Conservation (phyloP, 345 rosid genomes). For the Moricandia moricandioides region DNA sequence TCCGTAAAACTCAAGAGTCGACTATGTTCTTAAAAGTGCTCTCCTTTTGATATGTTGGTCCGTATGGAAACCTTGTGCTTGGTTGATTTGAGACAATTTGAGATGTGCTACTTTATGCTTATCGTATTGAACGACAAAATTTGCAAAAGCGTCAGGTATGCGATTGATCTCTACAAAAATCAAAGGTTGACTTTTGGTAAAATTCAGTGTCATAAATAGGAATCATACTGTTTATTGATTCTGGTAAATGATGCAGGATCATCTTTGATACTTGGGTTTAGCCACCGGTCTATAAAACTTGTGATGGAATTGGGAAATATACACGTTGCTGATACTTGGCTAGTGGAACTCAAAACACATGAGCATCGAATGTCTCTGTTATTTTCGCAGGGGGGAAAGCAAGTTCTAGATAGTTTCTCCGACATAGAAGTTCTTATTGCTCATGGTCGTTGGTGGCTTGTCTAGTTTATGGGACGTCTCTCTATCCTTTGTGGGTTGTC, state of each 20-base stretch:
- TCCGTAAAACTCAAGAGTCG: slow-evolving; percentile 32
- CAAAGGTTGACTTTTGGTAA: slow-evolving; percentile 24
- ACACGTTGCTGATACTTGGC: slow-evolving; percentile 26
- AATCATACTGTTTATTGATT: slow-evolving; percentile 1
- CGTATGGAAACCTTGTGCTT: slow-evolving; percentile 37
- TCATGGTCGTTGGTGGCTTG: background rate
- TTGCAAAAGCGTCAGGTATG: slow-evolving; percentile 35
- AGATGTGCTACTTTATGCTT: slow-evolving; percentile 44
- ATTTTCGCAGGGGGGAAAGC: background rate
- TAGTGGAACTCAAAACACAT: slow-evolving; percentile 19
- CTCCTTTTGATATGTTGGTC: slow-evolving; percentile 42
- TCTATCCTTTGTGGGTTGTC: background rate
- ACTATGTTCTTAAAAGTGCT: slow-evolving; percentile 36
- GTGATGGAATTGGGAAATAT: slow-evolving; percentile 31
- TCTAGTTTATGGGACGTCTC: background rate
- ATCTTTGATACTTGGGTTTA: slow-evolving; percentile 25
- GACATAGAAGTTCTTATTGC: background rate
- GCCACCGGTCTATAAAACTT: slow-evolving; percentile 26
- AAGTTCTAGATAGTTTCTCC: slow-evolving; percentile 4
- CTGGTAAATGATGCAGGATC: slow-evolving; percentile 38
- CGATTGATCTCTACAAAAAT: slow-evolving; percentile 21
- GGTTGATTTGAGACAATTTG: slow-evolving; percentile 41
- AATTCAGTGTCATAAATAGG: no score
- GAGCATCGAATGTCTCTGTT: background rate
- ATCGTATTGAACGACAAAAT: slow-evolving; percentile 35